Percentiles rank a stretch among this genome's conserved stretches.
phyloP scores from a whole-genome alignment of 176 grass and related monocot species.

The Olyra latifolia region DNA sequence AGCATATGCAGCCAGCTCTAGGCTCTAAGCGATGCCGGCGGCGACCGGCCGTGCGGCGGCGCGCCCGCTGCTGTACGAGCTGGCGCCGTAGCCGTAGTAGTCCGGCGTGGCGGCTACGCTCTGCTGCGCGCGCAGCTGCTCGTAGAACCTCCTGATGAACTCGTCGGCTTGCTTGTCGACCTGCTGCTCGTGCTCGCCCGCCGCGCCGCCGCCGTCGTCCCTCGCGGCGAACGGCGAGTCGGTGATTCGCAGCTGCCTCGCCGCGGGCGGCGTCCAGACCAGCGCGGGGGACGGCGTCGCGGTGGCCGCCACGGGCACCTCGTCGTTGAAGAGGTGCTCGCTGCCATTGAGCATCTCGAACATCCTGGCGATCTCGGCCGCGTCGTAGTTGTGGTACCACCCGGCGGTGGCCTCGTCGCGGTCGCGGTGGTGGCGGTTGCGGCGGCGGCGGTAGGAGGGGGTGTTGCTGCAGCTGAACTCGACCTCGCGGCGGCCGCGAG shows the following conservation, averaged over 20 bases:
- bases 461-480: conserved; percentile 98
- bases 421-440: neutral
- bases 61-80: conserved; percentile 22
- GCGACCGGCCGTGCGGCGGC: neutral
- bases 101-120: conserved; percentile 59
- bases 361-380: conserved; percentile 59
- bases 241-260: conserved; percentile 38
- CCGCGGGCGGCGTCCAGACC: conserved; percentile 12
- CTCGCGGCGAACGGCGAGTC: conserved; percentile 43
- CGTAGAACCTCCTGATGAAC: conserved; percentile 74
- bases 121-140: conserved; percentile 69
- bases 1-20: neutral
- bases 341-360: conserved; percentile 59
- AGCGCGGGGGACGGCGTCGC: conserved; percentile 30
- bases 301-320: neutral
- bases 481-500: conserved; percentile 51
- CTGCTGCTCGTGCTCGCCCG: conserved; percentile 21
- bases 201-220: neutral
- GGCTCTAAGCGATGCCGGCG: conserved; percentile 5
- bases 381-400: conserved; percentile 57
- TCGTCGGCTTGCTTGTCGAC: conserved; percentile 69
- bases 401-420: neutral
- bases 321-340: conserved; percentile 18
- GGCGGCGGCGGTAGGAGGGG: conserved; percentile 37
- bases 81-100: conserved; percentile 25